Base-by-base conservation (phyloP, 2,329 filamentous ascomycete genomes). In the Ceratocystis colombiana region DNA sequence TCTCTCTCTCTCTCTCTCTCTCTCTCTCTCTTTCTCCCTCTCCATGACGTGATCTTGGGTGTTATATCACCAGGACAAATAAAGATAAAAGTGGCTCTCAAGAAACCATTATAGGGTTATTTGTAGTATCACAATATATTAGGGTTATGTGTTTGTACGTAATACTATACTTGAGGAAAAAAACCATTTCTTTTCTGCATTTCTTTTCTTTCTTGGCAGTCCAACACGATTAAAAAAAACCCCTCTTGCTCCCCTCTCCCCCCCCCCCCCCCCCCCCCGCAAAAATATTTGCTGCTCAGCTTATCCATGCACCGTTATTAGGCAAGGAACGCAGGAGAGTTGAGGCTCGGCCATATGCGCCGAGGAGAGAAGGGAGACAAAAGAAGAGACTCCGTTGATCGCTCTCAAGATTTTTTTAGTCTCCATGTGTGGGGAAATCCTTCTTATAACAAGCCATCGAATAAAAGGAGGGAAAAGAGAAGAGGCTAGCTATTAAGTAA, bases 341-440 rank as follows among this genome's bases (percentile, higher is more conserved):
- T 33, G 53, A 57, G 53, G 53, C 25, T 57, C 53, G 53, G 53
- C 53, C 22, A 57, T 57, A 57, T 57, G 25, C 22, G 53, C 53
- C 53, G 53, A 57, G 20, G 20, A 22, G 22, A 22, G 22, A 50
- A 50, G 46, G 15, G 15, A 33, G 30, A 28, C 22, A 25, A 30
- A 57, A 50, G 17, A 28, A 20, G 17, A 20, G 46, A 50, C 46
- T 50, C 46, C 46, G 46, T 50, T 50, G 46, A 50, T 50, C 46
- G 46, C 46, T 50, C 46, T 50, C n/a, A 20, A 50, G 46, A 50
- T 50, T 50, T 50, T 50, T 48, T 41, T 20, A 3, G n/a, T 50
- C 46, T 20, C n/a, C 46, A 22, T 20, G 46, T 50, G 46, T 50
- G 46, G 46, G 46, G 46, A 50, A 50, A 50, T 50, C 46, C 46